Evolutionary conservation across 176 grass and related monocot species (phyloP), one percentile per base, ranked within the genome.

Genomic region (Aegilops longissima): DNA sequence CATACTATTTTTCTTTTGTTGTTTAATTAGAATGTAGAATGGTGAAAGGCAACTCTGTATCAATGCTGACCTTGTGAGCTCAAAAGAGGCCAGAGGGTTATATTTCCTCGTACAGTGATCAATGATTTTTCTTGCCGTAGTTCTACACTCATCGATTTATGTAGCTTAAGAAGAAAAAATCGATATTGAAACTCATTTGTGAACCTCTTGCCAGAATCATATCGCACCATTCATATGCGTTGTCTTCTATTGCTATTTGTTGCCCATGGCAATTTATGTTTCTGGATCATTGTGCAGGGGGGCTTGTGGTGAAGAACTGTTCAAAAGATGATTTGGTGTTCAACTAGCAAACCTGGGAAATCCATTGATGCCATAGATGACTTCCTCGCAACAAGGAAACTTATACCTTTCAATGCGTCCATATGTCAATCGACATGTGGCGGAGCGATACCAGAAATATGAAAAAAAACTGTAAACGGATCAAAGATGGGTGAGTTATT

Each of bases 1-100:
- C 10, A 17, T 40, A 31, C 72, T 25, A 82, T 78, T 82, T 82
- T 52, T 52, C 31, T 14, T 25, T 9, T 83, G 25, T 24, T 87
- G 40, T 70, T 78, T 73, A 33, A n/a, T 62, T 33, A 62, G 9
- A 67, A 66, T 66, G 61, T 14, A 51, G 21, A 42, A 69, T 20
- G 25, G 18, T 40, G 13, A 58, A 73, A 58, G 34, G 5, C 2
- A 20, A 25, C 8, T 51, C 8, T 56, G 39, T 73, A n/a, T 79
- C 1, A 47, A 8, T 24, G 47, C 20, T 35, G 33, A 86, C 51
- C 64, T 30, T 23, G 63, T 23, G 64, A 62, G 27, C 29, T 62
- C 25, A 18, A 18, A 87, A 35, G 33, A 34, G 73, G 33, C 24
- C 35, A 70, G 66, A 44, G 13, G 6, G 5, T 56, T 1, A 27